phyloP scores from a whole-genome alignment of 352 stramenopile species.

The Peronospora farinosa region DNA sequence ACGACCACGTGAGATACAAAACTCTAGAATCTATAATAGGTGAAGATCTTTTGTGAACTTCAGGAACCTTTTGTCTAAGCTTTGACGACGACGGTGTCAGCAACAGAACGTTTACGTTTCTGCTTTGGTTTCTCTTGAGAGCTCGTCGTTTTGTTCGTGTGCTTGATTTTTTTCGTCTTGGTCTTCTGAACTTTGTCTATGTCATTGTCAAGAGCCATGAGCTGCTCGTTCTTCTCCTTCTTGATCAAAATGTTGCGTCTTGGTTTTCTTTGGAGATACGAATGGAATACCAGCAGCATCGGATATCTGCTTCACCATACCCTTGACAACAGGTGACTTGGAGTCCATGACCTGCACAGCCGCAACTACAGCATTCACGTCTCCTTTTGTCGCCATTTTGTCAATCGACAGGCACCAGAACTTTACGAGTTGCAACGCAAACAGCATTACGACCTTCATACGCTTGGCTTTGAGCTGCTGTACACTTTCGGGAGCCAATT shows the following conservation, averaged over 20 bases:
- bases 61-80: no score
- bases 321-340: conserved; percentile 62
- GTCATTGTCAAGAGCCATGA: conserved; percentile 25
- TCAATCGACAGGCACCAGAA: conserved; percentile 31
- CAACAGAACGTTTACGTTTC: conserved; percentile 49
- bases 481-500: conserved; percentile 36
- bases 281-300: conserved; percentile 34
- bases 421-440: conserved; percentile 62
- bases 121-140: conserved; percentile 36
- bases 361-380: conserved; percentile 34
- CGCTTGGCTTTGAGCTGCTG: conserved; percentile 69
- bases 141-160: conserved; percentile 46
- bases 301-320: conserved; percentile 62
- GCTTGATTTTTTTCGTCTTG: conserved; percentile 16
- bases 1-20: conserved; percentile 1
- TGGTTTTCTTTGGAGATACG: conserved; percentile 12
- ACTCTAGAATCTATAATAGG: conserved; percentile 42
- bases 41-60: conserved; percentile 7
- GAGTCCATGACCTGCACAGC: conserved; percentile 45
- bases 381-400: conserved; percentile 19
- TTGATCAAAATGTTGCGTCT: conserved; percentile 7
- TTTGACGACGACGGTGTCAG: not conserved
- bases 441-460: conserved; percentile 64
- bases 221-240: conserved; percentile 14
- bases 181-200: conserved; percentile 10